Percentiles rank a stretch among this genome's conserved stretches.
Evolutionary conservation across 768 basidiomycete species (phyloP).

Genomic region (Termitomyces sp.): DNA sequence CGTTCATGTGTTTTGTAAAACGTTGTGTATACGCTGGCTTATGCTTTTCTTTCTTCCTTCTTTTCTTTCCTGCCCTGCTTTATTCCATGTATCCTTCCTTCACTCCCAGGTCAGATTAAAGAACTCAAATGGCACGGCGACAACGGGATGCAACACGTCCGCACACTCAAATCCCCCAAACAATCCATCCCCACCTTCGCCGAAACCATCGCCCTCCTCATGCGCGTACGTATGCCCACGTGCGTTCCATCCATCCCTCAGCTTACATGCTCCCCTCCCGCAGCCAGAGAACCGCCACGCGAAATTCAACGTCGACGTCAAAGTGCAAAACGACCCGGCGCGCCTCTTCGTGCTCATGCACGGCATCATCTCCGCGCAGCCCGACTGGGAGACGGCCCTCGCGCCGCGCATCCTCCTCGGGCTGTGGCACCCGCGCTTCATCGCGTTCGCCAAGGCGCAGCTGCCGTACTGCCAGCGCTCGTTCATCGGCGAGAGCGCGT

Average conservation of each 20-base stretch:
- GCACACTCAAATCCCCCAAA: slow-evolving; percentile 74
- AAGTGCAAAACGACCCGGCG: slow-evolving; percentile 87
- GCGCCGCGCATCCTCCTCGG: slow-evolving; percentile 81
- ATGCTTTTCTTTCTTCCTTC: neutral
- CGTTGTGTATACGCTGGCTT: neutral
- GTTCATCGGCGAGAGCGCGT: slow-evolving; percentile 75
- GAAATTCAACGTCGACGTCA: slow-evolving; percentile 89
- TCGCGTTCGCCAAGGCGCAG: slow-evolving; percentile 67
- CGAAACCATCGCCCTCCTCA: slow-evolving; percentile 57
- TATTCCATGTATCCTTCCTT: no score
- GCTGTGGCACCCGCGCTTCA: slow-evolving; percentile 90
- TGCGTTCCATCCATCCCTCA: slow-evolving; percentile 3
- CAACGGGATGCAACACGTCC: slow-evolving; percentile 72
- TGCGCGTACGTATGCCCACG: slow-evolving; percentile 33
- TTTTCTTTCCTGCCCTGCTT: neutral
- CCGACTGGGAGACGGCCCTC: slow-evolving; percentile 69
- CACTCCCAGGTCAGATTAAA: slow-evolving; percentile 55
- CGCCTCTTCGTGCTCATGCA: slow-evolving; percentile 83
- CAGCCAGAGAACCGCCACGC: slow-evolving; percentile 75
- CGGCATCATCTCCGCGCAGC: slow-evolving; percentile 55
- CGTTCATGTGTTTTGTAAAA: neutral
- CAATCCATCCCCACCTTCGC: slow-evolving; percentile 90
- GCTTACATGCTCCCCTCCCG: neutral
- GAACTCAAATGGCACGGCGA: slow-evolving; percentile 70
- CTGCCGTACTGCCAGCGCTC: slow-evolving; percentile 83